phyloP scores from a whole-genome alignment of 2,329 filamentous ascomycete species.

The Plenodomus biglobosus region DNA sequence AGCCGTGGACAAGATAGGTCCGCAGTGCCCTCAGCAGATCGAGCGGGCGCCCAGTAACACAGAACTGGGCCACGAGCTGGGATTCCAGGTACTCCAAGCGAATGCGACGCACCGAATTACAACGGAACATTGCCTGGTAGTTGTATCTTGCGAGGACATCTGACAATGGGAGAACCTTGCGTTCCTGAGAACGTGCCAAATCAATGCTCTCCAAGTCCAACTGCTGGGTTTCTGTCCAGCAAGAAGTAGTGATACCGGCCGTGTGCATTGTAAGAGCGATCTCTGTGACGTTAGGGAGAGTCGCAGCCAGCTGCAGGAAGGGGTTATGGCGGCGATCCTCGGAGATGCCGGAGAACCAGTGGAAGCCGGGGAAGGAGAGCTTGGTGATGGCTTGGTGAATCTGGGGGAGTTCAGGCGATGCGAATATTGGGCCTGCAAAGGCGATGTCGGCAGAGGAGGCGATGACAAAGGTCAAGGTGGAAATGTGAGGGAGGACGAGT shows the following conservation, averaged over 20 bases:
- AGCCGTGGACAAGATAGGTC: conserved; percentile 5
- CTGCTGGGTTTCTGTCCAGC: conserved; percentile 53
- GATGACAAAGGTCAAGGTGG: conserved; percentile 14
- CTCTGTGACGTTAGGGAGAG: conserved; percentile 76
- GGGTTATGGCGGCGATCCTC: conserved; percentile 85
- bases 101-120: conserved; percentile 72
- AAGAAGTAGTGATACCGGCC: conserved; percentile 73
- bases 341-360: conserved; percentile 66
- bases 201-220: conserved; percentile 75
- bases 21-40: conserved; percentile 2
- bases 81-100: conserved; percentile 73
- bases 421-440: conserved; percentile 12
- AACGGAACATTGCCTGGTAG: conserved; percentile 68
- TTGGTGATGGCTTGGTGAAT: conserved; percentile 28
- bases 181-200: conserved; percentile 74
- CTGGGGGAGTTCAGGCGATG: conserved; percentile 3
- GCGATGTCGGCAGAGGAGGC: conserved; percentile 12
- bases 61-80: conserved; percentile 59
- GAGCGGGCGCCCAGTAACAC: conserved; percentile 47
- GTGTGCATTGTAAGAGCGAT: conserved; percentile 82
- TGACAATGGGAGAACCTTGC: conserved; percentile 75
- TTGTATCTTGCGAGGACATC: conserved; percentile 79
- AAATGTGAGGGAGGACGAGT: conserved; percentile 15
- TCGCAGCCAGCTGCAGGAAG: conserved; percentile 81
- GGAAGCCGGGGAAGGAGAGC: conserved; percentile 49